Base-by-base conservation (phyloP, 768 basidiomycete species). In the Macrolepiota albuminosa region DNA sequence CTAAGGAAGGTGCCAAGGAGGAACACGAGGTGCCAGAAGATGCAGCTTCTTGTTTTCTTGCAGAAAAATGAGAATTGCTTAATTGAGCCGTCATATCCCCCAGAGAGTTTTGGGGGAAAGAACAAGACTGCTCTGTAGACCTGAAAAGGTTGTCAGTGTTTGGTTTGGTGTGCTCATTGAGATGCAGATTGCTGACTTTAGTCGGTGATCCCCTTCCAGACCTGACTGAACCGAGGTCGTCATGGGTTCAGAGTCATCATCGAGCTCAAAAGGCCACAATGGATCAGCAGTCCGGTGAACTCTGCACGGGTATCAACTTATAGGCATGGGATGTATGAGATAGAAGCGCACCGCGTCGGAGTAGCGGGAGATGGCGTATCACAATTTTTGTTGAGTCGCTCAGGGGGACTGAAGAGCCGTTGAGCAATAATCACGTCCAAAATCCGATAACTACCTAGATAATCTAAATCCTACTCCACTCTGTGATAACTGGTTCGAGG, bases 311-410 rank as follows among this genome's bases (percentile, higher is more conserved):
- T 8, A 21, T 54, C 54, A 43, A 29, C 29, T 54, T 33, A 18
- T n/a, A 9, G 18, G 8, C 11, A 33, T n/a, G n/a, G 31, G n/a
- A 43, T 14, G 10, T 4, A 43, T 31, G 9, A 42, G 6, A 54
- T 31, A 31, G 31, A n/a, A 40, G 11, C 60, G 16, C 42, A 64
- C 63, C 55, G 47, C 9, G 60, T 64, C 11, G 63, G 63, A 3
- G 60, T 64, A 4, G 39, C 55, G 18, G 63, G 60, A 24, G 40
- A 54, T 21, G 39, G 29, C 29, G 3, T 8, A 31, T 40, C 33
- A 29, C 16, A 6, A 8, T 39, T 40, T 39, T 18, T 43, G 21
- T 45, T 36, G 10, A 39, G 46, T 14, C 54, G 61, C 37, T 49
- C 46, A 4, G 60, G 60, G n/a, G 60, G 58, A 50, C 60, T 64